Percentiles rank a stretch among this genome's conserved stretches.
phyloP scores from a whole-genome alignment of 257 asterid species.

The Przewalskia tangutica region DNA sequence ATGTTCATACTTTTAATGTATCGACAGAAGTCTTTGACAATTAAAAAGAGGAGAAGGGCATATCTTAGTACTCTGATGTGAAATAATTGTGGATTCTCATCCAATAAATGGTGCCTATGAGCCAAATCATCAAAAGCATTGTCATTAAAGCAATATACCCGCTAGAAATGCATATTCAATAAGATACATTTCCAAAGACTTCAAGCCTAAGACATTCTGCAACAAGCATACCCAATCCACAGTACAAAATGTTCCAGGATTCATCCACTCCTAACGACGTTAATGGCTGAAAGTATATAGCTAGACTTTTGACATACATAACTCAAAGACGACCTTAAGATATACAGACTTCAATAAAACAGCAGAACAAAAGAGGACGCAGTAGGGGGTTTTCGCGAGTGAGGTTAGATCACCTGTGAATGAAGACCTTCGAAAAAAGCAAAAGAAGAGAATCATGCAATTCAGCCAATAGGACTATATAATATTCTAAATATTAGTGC shows the following conservation, averaged over 20 bases:
- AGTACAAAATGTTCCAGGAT: background rate
- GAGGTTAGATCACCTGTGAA: constrained; percentile 22
- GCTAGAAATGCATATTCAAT: background rate
- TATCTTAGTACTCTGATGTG: background rate
- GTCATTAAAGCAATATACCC: background rate
- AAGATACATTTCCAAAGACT: constrained; percentile 2
- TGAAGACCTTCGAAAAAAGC: constrained; percentile 15
- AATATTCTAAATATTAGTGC: constrained; percentile 9
- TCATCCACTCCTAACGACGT: background rate
- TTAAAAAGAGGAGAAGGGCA: too few species aligned
- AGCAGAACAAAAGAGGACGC: background rate
- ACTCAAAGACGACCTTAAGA: background rate
- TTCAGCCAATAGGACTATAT: constrained; percentile 15
- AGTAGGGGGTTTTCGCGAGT: constrained; percentile 6
- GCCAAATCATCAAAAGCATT: background rate
- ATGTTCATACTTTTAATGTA: background rate
- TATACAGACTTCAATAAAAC: constrained; percentile 1
- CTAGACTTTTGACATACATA: constrained; percentile 2
- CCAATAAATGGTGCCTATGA: background rate
- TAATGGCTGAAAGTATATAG: constrained; percentile 2
- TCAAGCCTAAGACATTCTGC: background rate
- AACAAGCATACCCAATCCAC: constrained; percentile 1
- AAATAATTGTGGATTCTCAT: background rate
- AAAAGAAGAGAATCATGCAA: constrained; percentile 14
- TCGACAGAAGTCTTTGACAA: background rate